These are phyloP conservation scores for Taphrina flavorubra DNA, from an alignment of 1,139 yeast species.

Conservation along the genomic window DNA sequence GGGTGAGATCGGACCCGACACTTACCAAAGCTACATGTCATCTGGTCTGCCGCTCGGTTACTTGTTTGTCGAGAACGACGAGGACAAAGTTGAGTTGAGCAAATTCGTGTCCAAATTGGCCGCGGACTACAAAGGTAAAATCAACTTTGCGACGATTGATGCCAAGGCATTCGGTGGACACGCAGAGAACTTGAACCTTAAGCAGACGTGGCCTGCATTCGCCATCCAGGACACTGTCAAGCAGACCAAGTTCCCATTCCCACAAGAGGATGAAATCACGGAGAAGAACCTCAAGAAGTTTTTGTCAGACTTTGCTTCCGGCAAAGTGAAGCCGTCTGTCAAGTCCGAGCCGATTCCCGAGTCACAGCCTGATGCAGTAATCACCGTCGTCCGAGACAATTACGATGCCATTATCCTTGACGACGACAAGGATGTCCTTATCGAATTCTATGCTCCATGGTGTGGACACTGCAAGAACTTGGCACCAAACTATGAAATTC, in stretches of 20 bases:
- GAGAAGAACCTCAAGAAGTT: slow-evolving; percentile 62
- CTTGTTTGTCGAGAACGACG: slow-evolving; percentile 76
- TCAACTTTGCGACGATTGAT: slow-evolving; percentile 88
- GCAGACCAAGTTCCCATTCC: slow-evolving; percentile 78
- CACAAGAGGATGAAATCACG: slow-evolving; percentile 54
- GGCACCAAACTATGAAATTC: slow-evolving; percentile 69
- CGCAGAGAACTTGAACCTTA: slow-evolving; percentile 84
- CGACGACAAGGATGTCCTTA: slow-evolving; percentile 78
- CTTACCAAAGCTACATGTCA: slow-evolving; percentile 76
- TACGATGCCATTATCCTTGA: slow-evolving; percentile 74
- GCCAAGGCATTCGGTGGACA: slow-evolving; percentile 83
- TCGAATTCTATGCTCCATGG: slow-evolving; percentile 98
- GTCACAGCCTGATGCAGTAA: slow-evolving; percentile 69
- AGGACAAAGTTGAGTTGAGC: slow-evolving; percentile 65
- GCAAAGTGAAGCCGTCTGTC: slow-evolving; percentile 70
- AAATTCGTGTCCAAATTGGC: slow-evolving; percentile 67
- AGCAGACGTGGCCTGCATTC: slow-evolving; percentile 86
- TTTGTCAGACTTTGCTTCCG: slow-evolving; percentile 67
- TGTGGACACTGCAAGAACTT: slow-evolving; percentile 97
- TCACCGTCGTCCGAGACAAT: slow-evolving; percentile 67
- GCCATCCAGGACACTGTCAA: slow-evolving; percentile 75
- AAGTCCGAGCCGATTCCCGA: slow-evolving; percentile 91
- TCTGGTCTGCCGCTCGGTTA: slow-evolving; percentile 81
- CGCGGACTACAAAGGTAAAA: slow-evolving; percentile 74
- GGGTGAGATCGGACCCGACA: slow-evolving; percentile 86